phyloP scores from a whole-genome alignment of 805 yeast genomes.

The Lipomyces kockii region DNA sequence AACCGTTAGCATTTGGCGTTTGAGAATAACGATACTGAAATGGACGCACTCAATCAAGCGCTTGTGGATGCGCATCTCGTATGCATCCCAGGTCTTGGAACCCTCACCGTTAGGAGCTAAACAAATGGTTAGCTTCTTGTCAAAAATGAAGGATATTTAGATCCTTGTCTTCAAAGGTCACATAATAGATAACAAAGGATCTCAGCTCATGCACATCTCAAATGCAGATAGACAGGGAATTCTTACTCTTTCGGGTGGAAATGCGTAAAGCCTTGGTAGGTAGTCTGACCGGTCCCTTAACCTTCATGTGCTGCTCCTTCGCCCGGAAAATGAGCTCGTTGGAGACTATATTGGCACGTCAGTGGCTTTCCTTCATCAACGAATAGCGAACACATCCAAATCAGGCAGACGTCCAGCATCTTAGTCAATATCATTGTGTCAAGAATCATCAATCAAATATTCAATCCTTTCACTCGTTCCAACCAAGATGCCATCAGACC shows the following conservation, averaged over 20 bases:
- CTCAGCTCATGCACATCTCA: background rate
- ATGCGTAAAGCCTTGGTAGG: slow-evolving; percentile 98
- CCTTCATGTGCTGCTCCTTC: slow-evolving; percentile 75
- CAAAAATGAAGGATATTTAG: background rate
- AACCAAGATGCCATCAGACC: background rate
- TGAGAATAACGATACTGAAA: slow-evolving; percentile 1
- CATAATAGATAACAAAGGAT: background rate
- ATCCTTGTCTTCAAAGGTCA: background rate
- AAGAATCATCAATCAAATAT: background rate
- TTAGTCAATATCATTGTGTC: background rate
- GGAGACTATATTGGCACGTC: slow-evolving; percentile 58
- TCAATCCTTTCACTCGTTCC: background rate
- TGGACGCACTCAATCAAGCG: slow-evolving; percentile 76
- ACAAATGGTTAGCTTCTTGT: slow-evolving; percentile 5
- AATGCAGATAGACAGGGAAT: background rate
- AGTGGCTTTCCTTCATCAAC: background rate
- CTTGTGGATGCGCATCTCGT: slow-evolving; percentile 99
- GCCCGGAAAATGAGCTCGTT: slow-evolving; percentile 89
- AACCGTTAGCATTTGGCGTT: background rate
- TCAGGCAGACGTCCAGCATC: background rate
- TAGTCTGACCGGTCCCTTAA: slow-evolving; percentile 99
- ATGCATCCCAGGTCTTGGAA: slow-evolving; percentile 99
- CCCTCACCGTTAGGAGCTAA: slow-evolving; percentile 99
- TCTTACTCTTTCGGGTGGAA: slow-evolving; percentile 90
- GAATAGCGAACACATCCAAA: background rate